phyloP scores from a whole-genome alignment of 176 grass and related monocot species.

The Oryza australiensis region DNA sequence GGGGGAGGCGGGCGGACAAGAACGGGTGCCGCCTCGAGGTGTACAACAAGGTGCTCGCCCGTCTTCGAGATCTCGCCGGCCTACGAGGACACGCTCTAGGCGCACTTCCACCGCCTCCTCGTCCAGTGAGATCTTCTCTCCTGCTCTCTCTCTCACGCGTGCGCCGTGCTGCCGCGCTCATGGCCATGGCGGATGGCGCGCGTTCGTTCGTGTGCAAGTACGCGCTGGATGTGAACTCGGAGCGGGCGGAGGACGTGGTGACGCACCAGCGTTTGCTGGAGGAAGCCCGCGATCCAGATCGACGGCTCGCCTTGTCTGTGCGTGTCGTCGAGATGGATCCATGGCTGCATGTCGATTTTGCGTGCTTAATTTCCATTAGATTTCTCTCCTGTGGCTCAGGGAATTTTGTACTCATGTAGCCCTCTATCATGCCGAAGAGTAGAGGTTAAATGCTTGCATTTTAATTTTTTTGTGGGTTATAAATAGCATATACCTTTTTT shows the following conservation, averaged over 20 bases:
- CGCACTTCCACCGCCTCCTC: constrained; percentile 86
- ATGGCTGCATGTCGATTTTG: constrained; percentile 30
- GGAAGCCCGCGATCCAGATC: constrained; percentile 46
- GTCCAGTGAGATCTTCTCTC: constrained; percentile 40
- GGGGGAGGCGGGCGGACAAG: constrained; percentile 29
- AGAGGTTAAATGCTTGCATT: not conserved
- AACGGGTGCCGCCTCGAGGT: constrained; percentile 59
- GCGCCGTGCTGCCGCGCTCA: not conserved
- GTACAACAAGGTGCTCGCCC: constrained; percentile 62
- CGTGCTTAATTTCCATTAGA: not conserved
- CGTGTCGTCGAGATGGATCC: constrained; percentile 45
- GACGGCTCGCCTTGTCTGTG: constrained; percentile 47
- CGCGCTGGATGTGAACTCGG: constrained; percentile 68
- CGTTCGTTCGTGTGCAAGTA: constrained; percentile 40
- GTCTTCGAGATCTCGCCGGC: constrained; percentile 44
- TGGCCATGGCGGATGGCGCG: not conserved
- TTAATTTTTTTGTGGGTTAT: constrained; percentile 8
- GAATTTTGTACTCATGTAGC: not conserved
- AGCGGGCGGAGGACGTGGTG: constrained; percentile 69
- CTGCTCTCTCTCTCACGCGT: no score
- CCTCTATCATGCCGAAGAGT: not conserved
- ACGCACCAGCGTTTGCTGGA: constrained; percentile 66
- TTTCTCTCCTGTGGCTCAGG: not conserved
- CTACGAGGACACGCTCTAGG: constrained; percentile 69
- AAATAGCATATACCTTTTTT: constrained; percentile 8